phyloP scores from a whole-genome alignment of 2,329 filamentous ascomycete species.

The Shiraia bambusicola region DNA sequence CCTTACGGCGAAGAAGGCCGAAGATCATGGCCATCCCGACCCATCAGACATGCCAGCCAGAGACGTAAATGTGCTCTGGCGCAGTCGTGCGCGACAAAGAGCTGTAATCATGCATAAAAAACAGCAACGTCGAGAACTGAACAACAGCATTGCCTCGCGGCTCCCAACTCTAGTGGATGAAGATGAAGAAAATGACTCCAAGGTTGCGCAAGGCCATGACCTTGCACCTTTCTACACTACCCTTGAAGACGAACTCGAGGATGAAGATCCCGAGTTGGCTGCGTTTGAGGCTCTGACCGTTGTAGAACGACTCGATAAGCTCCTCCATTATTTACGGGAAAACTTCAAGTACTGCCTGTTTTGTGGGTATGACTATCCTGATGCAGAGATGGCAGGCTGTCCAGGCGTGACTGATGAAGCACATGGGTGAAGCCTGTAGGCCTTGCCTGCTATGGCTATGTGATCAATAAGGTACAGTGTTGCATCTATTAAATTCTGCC shows the following conservation, averaged over 20 bases:
- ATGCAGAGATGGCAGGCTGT: conserved; percentile 78
- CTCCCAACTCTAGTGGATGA: conserved; percentile 60
- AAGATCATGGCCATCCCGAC: conserved; percentile 23
- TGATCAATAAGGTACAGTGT: no score
- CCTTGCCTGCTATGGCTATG: background rate
- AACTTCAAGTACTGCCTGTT: conserved; percentile 88
- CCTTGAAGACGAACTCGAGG: conserved; percentile 69
- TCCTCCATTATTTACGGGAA: conserved; percentile 70
- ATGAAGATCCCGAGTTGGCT: conserved; percentile 77
- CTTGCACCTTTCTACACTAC: conserved; percentile 51
- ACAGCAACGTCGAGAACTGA: conserved; percentile 31
- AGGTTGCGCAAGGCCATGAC: conserved; percentile 64
- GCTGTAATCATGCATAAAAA: conserved; percentile 68
- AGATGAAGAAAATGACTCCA: conserved; percentile 74
- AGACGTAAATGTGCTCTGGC: conserved; percentile 75
- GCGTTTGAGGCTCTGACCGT: conserved; percentile 72
- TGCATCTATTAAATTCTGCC: no score
- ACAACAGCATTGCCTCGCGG: conserved; percentile 43
- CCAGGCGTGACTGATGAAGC: conserved; percentile 87
- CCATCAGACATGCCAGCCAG: conserved; percentile 57
- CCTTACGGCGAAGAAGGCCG: conserved; percentile 55
- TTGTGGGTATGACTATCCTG: conserved; percentile 84
- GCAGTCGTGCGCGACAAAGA: conserved; percentile 69
- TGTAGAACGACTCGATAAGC: conserved; percentile 63
- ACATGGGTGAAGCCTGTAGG: conserved; percentile 54